Evolutionary conservation across 1,139 yeast species (phyloP).

Genomic region (Magnusiomyces suaveolens): DNA sequence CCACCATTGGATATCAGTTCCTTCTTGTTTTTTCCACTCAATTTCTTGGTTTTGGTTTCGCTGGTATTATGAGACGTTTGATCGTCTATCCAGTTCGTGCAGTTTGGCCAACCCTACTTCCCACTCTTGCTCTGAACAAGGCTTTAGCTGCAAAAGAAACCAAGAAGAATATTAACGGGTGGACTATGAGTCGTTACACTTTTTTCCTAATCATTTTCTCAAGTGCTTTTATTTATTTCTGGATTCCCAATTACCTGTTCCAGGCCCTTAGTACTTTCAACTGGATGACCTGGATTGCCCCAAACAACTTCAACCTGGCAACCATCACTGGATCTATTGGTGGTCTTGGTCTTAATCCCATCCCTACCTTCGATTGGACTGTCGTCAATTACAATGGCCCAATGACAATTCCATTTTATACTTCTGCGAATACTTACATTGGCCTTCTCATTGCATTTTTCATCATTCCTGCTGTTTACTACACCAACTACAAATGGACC

Average conservation of each 20-base stretch:
- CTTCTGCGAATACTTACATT: conserved; percentile 35
- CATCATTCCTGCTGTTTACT: conserved; percentile 40
- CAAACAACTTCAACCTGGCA: conserved; percentile 45
- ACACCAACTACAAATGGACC: conserved; percentile 43
- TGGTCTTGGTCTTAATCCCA: conserved; percentile 52
- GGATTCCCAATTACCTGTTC: conserved; percentile 49
- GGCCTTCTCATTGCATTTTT: conserved; percentile 38
- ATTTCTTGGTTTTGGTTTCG: conserved; percentile 46
- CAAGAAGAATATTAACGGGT: conserved; percentile 32
- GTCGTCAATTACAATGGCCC: conserved; percentile 34
- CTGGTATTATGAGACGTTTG: conserved; percentile 45
- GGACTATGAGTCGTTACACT: conserved; percentile 40
- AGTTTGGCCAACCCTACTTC: conserved; percentile 45
- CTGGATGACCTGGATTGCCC: conserved; percentile 57
- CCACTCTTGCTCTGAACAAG: conserved; percentile 23
- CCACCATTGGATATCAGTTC: conserved; percentile 38
- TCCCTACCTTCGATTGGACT: conserved; percentile 40
- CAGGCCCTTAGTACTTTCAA: conserved; percentile 43
- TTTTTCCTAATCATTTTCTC: conserved; percentile 36
- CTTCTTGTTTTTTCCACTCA: conserved; percentile 40
- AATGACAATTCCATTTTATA: conserved; percentile 41
- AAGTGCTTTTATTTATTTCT: conserved; percentile 43
- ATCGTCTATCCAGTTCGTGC: conserved; percentile 43
- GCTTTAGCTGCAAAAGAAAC: conserved; percentile 16
- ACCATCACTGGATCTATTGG: conserved; percentile 41